Conservation (phyloP, 495 filamentous ascomycete genomes). For the Cudoniella acicularis region DNA sequence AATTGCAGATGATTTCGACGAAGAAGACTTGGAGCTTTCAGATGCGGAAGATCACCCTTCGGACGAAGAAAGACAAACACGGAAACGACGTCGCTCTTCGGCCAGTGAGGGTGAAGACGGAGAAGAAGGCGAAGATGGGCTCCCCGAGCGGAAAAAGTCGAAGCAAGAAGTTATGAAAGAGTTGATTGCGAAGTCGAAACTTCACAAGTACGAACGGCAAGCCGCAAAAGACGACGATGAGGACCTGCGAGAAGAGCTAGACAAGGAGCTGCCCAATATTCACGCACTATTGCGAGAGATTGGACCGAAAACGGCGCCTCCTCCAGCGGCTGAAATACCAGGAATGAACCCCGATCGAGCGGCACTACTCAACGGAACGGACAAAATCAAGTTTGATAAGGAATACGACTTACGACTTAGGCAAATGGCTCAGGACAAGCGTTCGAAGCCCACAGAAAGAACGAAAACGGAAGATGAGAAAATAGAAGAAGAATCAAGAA, state of each 20-base stretch:
- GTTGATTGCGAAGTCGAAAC: constrained; percentile 94
- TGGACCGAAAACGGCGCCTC: constrained; percentile 36
- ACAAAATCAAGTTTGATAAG: constrained; percentile 63
- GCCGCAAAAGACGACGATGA: constrained; percentile 91
- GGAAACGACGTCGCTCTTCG: constrained; percentile 57
- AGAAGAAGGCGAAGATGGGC: constrained; percentile 41
- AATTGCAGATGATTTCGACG: constrained; percentile 68
- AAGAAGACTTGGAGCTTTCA: constrained; percentile 52
- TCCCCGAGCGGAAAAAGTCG: constrained; percentile 79
- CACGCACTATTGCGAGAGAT: constrained; percentile 62
- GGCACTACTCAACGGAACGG: constrained; percentile 55
- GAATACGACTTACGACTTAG: constrained; percentile 81
- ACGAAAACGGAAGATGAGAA: constrained; percentile 92
- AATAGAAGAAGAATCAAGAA: constrained; percentile 65
- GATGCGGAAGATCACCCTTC: constrained; percentile 51
- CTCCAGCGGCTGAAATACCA: constrained; percentile 27
- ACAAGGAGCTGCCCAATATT: constrained; percentile 73
- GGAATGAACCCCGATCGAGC: constrained; percentile 50
- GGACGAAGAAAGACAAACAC: constrained; percentile 41
- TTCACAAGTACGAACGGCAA: constrained; percentile 90
- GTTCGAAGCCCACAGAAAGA: constrained; percentile 77
- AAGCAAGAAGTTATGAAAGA: constrained; percentile 97
- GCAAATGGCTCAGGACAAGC: constrained; percentile 75
- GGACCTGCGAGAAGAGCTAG: constrained; percentile 72
- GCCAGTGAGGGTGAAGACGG: constrained; percentile 40